Conservation (phyloP, 805 yeast species). For the Pichia nanzhaoensis region DNA sequence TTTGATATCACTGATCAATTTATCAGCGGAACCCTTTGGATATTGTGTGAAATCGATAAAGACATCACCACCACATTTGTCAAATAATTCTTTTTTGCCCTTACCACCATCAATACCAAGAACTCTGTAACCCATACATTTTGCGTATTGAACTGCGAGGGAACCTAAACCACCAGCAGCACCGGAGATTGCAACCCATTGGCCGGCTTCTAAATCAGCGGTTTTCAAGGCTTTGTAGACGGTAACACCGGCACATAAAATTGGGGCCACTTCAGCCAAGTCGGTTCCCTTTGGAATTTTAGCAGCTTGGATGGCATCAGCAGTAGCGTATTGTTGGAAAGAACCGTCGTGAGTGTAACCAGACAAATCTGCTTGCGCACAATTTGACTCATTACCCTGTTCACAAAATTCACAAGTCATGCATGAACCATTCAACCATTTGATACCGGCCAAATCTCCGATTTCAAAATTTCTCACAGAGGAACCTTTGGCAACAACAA, state of each 20-base stretch:
- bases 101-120: slow-evolving; percentile 44
- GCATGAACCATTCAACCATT: slow-evolving; percentile 66
- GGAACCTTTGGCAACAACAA: slow-evolving; percentile 57
- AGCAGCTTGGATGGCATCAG: slow-evolving; percentile 47
- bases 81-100: slow-evolving; percentile 37
- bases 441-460: slow-evolving; percentile 63
- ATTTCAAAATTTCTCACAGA: slow-evolving; percentile 53
- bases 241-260: slow-evolving; percentile 49
- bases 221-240: slow-evolving; percentile 49
- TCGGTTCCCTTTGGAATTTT: slow-evolving; percentile 39
- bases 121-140: slow-evolving; percentile 43
- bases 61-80: slow-evolving; percentile 40
- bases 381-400: slow-evolving; percentile 53
- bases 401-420: slow-evolving; percentile 59
- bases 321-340: slow-evolving; percentile 49
- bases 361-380: slow-evolving; percentile 61
- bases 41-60: slow-evolving; percentile 38
- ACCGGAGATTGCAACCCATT: slow-evolving; percentile 47
- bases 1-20: slow-evolving; percentile 35
- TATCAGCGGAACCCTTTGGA: slow-evolving; percentile 27
- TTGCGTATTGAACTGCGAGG: slow-evolving; percentile 44
- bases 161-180: slow-evolving; percentile 50
- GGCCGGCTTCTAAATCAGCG: slow-evolving; percentile 39
- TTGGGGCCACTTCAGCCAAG: slow-evolving; percentile 42
- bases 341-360: slow-evolving; percentile 71